Percentiles rank a stretch among this genome's conserved stretches.
Evolutionary conservation across 179 eudicot species (phyloP).

Genomic region (Silene noctiflora): DNA sequence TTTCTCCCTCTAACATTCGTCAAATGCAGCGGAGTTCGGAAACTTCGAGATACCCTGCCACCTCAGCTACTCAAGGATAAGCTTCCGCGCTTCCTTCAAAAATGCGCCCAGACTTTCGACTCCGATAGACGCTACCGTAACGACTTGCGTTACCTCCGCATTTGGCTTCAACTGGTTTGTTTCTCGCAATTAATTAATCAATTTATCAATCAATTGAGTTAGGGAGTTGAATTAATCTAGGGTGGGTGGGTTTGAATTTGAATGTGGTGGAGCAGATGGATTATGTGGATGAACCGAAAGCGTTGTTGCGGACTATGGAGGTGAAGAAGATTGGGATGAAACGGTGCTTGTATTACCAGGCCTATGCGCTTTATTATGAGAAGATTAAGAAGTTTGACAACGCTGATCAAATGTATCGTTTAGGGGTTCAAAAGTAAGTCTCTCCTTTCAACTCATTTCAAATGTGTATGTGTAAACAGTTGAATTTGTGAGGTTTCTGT

Average conservation of each 20-base stretch:
- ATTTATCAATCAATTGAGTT: not conserved
- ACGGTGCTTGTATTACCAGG: slow-evolving; percentile 70
- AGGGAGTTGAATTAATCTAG: not conserved
- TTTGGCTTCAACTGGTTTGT: slow-evolving; percentile 84
- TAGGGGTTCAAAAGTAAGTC: slow-evolving; percentile 85
- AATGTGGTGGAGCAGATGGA: slow-evolving; percentile 65
- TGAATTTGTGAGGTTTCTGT: too few relatives aligned
- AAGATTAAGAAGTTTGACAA: slow-evolving; percentile 77
- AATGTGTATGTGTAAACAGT: too few relatives aligned
- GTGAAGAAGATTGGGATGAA: slow-evolving; percentile 56
- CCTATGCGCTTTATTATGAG: slow-evolving; percentile 90
- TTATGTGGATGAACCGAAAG: slow-evolving; percentile 85
- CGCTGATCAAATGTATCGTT: slow-evolving; percentile 71
- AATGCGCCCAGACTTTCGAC: slow-evolving; percentile 71
- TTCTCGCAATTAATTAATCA: not conserved
- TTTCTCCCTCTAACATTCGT: not conserved
- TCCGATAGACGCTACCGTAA: slow-evolving; percentile 64
- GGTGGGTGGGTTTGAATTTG: too few relatives aligned
- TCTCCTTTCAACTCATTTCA: too few relatives aligned
- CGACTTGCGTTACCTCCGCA: slow-evolving; percentile 72
- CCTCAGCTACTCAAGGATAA: slow-evolving; percentile 58
- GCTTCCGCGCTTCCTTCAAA: slow-evolving; percentile 92
- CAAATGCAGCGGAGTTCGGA: slow-evolving; percentile 60
- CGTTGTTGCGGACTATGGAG: slow-evolving; percentile 65
- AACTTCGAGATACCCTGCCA: slow-evolving; percentile 54